Evolutionary conservation across 1,284 basidiomycete species (phyloP), one percentile per base, ranked within the genome.

Genomic region (Microbotryomycetes sp.): DNA sequence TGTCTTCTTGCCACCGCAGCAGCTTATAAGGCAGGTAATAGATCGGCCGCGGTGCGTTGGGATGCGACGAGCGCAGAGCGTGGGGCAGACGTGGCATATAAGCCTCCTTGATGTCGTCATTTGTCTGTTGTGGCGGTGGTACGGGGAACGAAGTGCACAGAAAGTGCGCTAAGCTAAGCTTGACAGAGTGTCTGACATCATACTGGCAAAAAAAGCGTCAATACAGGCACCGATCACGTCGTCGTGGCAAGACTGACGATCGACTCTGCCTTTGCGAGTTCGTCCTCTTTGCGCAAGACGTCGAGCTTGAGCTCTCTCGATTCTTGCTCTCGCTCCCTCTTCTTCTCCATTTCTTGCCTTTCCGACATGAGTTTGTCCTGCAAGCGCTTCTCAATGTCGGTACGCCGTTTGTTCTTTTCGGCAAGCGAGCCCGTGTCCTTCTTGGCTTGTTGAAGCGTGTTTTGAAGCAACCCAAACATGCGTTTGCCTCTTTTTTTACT

Each of bases 21-120:
- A 71, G 58, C 11, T 67, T 66, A 27, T 60, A 60, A 1, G 70
- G 70, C 26, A 69, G 64, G 57, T 71, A 71, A 57, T 67, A 71
- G 29, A 71, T 60, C 9, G 70, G 67, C 7, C 65, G 63, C 15
- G 56, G 27, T 1, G 61, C 51, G 29, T 45, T 47, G n/a, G 64
- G 53, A 26, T 48, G 49, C 24, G 45, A 21, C 13, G 64, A 31
- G 18, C 57, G 50, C 35, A 57, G 59, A 6, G 64, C 63, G 65
- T 71, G 68, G 0, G 69, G 62, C 16, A 69, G 63, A 5, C 59
- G 56, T n/a, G 68, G 66, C 11, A 35, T 52, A 45, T 64, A 61
- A 11, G 68, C 55, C 23, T 56, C 49, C 3, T 66, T 49, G 57
- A 68, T 30, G 30, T 48, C 45, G 52, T 65, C 56, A 52, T 29